phyloP scores from a whole-genome alignment of 129 eudicot species.

The Escallonia herrerae region DNA sequence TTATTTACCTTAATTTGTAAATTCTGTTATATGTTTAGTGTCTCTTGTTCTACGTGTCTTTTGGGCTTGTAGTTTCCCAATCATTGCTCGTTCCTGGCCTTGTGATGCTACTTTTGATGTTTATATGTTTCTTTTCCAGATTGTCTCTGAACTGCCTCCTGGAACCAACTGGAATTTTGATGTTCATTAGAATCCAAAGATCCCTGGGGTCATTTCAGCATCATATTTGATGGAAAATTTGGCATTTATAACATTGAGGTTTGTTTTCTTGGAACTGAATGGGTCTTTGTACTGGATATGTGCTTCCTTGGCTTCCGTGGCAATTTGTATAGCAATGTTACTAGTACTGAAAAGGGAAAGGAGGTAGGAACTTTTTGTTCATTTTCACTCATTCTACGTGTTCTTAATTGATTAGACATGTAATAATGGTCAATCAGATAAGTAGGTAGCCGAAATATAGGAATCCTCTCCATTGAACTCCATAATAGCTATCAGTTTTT shows the following conservation, averaged over 20 bases:
- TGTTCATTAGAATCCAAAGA: constrained; percentile 88
- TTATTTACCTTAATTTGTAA: too few relatives aligned
- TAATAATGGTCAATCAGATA: too few relatives aligned
- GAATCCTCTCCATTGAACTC: too few relatives aligned
- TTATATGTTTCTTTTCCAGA: constrained; percentile 36
- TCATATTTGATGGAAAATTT: constrained; percentile 91
- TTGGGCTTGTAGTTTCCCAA: too few relatives aligned
- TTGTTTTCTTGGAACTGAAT: constrained; percentile 9
- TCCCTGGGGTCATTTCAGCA: constrained; percentile 93
- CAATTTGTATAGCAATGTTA: neutral
- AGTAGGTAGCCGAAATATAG: too few relatives aligned
- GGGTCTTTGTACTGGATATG: too few relatives aligned
- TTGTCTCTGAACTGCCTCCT: constrained; percentile 88
- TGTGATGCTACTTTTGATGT: constrained; percentile 2
- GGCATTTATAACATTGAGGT: constrained; percentile 93
- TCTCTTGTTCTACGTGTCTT: too few relatives aligned
- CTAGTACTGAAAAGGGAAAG: neutral
- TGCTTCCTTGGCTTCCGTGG: neutral
- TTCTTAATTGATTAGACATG: too few relatives aligned
- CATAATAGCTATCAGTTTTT: too few relatives aligned
- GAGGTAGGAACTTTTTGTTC: too few relatives aligned
- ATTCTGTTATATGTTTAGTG: too few relatives aligned
- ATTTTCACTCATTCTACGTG: too few relatives aligned
- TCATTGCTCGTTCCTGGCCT: neutral
- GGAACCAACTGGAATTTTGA: constrained; percentile 95